phyloP scores from a whole-genome alignment of 2,329 filamentous ascomycete species.

The Ustilaginoidea virens region DNA sequence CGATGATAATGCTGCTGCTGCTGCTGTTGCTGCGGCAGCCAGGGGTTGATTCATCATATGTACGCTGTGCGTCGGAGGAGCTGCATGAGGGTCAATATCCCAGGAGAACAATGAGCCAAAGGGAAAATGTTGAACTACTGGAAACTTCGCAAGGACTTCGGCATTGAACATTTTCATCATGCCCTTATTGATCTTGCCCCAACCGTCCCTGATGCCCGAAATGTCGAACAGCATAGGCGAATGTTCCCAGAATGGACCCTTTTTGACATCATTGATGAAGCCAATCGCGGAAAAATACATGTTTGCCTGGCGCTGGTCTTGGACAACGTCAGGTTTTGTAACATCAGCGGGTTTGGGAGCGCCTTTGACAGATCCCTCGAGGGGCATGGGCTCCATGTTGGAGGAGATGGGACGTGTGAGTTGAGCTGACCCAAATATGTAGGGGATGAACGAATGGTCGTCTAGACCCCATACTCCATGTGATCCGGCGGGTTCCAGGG shows the following conservation, averaged over 20 bases:
- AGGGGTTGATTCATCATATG: conserved; percentile 43
- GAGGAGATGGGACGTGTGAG: conserved; percentile 57
- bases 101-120: conserved; percentile 72
- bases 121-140: conserved; percentile 91
- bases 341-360: conserved; percentile 61
- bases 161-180: conserved; percentile 99
- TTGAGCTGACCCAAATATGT: conserved; percentile 91
- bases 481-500: conserved; percentile 84
- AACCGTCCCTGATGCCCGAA: conserved; percentile 79
- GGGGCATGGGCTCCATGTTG: conserved; percentile 45
- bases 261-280: conserved; percentile 97
- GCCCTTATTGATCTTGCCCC: conserved; percentile 98
- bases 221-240: conserved; percentile 91
- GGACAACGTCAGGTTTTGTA: conserved; percentile 46
- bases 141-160: conserved; percentile 91
- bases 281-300: conserved; percentile 94
- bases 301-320: conserved; percentile 49
- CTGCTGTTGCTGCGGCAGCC: neutral
- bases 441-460: conserved; percentile 86
- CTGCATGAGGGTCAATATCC: conserved; percentile 50
- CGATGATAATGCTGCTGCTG: conserved; percentile 2
- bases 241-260: conserved; percentile 92
- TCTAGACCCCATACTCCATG: conserved; percentile 99
- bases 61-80: conserved; percentile 29
- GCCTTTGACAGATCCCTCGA: conserved; percentile 60